A percentile compares a stretch with the other conserved stretches of the same genome.
Conservation (phyloP, 768 basidiomycete species). For the Coprinellus micaceus region DNA sequence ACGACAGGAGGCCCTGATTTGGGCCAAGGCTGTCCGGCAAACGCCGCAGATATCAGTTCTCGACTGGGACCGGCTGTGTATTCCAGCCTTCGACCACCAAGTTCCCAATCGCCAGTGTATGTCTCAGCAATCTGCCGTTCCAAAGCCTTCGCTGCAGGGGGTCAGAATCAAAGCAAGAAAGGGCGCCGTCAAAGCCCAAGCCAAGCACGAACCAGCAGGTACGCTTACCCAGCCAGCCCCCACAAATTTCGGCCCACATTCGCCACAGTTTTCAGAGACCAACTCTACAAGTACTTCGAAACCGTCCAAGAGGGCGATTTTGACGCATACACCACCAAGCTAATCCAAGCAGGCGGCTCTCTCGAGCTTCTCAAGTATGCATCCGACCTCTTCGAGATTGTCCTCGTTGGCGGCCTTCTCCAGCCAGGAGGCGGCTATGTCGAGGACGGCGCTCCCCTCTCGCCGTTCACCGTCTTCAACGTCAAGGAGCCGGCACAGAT, state of each 20-base stretch:
- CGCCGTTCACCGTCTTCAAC: conserved; percentile 85
- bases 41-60: conserved; percentile 11
- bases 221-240: background rate
- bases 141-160: conserved; percentile 89
- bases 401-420: conserved; percentile 92
- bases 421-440: conserved; percentile 93
- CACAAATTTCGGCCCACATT: conserved; percentile 3
- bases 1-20: conserved; percentile 8
- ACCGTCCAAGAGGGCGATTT: conserved; percentile 77
- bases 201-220: conserved; percentile 90
- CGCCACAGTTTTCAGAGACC: conserved; percentile 81
- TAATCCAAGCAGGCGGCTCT: conserved; percentile 86
- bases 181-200: conserved; percentile 87
- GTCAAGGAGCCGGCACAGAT: conserved; percentile 74
- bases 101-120: conserved; percentile 56
- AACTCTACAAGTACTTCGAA: conserved; percentile 88
- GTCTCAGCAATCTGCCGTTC: conserved; percentile 83
- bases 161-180: conserved; percentile 93
- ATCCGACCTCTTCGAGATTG: conserved; percentile 92
- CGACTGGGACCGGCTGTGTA: background rate
- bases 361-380: conserved; percentile 98
- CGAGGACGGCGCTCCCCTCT: conserved; percentile 81
- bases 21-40: conserved; percentile 3
- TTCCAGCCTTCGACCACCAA: background rate
- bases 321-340: conserved; percentile 75